These are phyloP conservation scores for Kregervanrija pseudodelftensis DNA, from an alignment of 805 yeast genomes.

Conservation along the genomic window DNA sequence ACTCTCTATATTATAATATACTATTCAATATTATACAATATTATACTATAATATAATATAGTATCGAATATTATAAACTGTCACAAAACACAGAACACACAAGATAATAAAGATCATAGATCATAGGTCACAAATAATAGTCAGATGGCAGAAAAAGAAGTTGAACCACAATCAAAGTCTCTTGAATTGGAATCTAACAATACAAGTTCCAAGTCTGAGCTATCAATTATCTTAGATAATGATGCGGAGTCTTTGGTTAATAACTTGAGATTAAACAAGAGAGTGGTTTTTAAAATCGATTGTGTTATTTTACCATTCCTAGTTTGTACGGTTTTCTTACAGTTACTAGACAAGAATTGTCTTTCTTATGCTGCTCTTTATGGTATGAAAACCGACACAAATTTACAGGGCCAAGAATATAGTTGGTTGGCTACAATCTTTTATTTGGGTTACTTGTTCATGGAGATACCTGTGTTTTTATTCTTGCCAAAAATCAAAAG, in stretches of 20 bases:
- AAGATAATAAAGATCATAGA: too few species aligned
- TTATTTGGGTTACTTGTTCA: conserved; percentile 36
- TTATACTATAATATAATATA: too few species aligned
- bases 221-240: background rate
- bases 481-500: conserved; percentile 28
- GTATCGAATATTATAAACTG: too few species aligned
- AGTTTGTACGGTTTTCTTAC: conserved; percentile 23
- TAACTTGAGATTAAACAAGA: conserved; percentile 13
- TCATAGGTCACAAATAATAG: too few species aligned
- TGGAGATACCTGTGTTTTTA: conserved; percentile 37
- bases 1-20: too few species aligned
- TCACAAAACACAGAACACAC: too few species aligned
- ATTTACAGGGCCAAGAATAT: conserved; percentile 35
- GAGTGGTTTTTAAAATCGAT: conserved; percentile 19
- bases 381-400: conserved; percentile 33
- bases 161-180: too few species aligned
- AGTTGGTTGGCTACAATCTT: conserved; percentile 36
- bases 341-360: conserved; percentile 33
- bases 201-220: too few species aligned
- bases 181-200: too few species aligned
- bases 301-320: conserved; percentile 19
- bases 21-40: too few species aligned
- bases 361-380: conserved; percentile 38
- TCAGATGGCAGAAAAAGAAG: too few species aligned
- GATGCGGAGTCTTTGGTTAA: conserved; percentile 11